Base-by-base conservation (phyloP, 1,284 basidiomycete genomes). In the Wallemia ichthyophaga region DNA sequence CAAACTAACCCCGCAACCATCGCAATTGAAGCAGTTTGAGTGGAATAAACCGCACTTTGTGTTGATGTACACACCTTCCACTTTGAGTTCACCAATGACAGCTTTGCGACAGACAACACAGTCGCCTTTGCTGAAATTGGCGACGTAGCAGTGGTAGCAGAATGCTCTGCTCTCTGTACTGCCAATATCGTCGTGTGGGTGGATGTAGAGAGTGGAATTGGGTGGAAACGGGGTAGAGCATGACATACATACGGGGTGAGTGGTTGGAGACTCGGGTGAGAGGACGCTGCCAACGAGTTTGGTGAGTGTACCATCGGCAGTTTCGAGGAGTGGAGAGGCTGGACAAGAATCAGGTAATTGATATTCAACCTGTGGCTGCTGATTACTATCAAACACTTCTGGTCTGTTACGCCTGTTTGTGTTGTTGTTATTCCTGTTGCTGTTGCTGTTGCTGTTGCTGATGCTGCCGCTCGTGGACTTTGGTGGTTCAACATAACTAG, bases 11-110 rank as follows among this genome's bases (percentile, higher is more conserved):
- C 72, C 74, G 65, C 83, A 85, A 1, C 77, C 79, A 23, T 75
- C 72, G 64, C 82, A 85, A 61, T 73, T 74, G 70, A 85, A 85
- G 67, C 83, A 85, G 48, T 71, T 74, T 67, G 79, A 82, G 66
- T 85, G 83, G 82, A 82, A 85, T 61, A 79, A 76, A 54, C 74
- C 74, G 55, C 76, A 77, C 5, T 75, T 74, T 15, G 77, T 77
- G 64, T 83, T 78, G 55, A 85, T 73, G 62, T 81, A 85, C 2
- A 76, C 78, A 1, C 83, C 83, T 67, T 85, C 83, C 13, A 76
- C 74, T 66, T 80, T 82, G 58, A 84, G 71, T 27, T 56, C 55
- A 24, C 78, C 76, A 17, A 84, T 73, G 3, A 85, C 82, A 5
- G 82, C 76, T 48, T 79, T 75, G 57, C 71, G 69, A 64, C 83